Conservation (phyloP, 345 rosid species). For the Gossypium thurberi region DNA sequence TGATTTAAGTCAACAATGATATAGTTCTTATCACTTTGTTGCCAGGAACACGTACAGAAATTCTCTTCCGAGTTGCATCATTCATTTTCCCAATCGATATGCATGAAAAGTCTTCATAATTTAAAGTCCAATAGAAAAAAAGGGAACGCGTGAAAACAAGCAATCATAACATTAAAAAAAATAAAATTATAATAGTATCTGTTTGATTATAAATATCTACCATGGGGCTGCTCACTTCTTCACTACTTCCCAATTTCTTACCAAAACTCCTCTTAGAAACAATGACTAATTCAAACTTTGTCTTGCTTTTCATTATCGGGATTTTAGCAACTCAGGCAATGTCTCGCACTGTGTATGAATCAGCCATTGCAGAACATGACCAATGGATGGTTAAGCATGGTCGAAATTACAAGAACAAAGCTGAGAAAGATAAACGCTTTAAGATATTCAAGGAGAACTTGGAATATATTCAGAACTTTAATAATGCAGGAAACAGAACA, state of each 20-base stretch:
- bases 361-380: neutral
- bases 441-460: neutral
- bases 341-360: neutral
- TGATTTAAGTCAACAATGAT: too few relatives aligned
- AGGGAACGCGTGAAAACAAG: too few relatives aligned
- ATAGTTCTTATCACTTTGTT: too few relatives aligned
- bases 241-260: neutral
- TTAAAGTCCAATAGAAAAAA: too few relatives aligned
- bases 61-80: too few relatives aligned
- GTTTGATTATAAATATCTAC: neutral
- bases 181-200: neutral
- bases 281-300: neutral
- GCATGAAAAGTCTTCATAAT: too few relatives aligned
- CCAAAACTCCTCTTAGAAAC: neutral
- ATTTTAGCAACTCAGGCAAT: neutral
- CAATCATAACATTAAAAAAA: too few relatives aligned
- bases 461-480: neutral
- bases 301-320: neutral
- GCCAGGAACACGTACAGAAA: too few relatives aligned
- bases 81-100: too few relatives aligned
- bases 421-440: neutral
- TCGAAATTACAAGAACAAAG: neutral
- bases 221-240: neutral
- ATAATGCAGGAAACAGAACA: neutral
- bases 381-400: neutral